phyloP scores from a whole-genome alignment of 1,284 basidiomycete genomes.

The Chondrostereum purpureum region DNA sequence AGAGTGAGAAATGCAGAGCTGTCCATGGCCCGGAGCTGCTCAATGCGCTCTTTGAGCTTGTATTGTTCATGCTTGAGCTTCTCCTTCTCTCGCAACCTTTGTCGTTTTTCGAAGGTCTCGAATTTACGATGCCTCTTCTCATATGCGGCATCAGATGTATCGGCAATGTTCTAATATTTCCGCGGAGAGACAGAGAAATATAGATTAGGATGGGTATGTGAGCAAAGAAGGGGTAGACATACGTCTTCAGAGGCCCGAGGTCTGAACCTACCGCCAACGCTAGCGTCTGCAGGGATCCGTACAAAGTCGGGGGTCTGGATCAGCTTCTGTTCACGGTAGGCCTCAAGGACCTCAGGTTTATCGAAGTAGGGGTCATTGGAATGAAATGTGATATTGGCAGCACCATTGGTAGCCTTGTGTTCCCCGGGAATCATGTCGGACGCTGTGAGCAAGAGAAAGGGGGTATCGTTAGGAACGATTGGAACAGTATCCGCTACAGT shows the following conservation, averaged over 20 bases:
- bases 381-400: conserved; percentile 40
- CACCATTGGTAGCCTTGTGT: conserved; percentile 29
- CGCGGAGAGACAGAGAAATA: too few relatives aligned
- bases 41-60: conserved; percentile 84
- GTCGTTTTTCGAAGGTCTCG: conserved; percentile 81
- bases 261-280: conserved; percentile 60
- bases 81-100: conserved; percentile 82
- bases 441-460: conserved; percentile 42
- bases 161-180: conserved; percentile 44
- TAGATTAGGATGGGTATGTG: too few relatives aligned
- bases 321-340: conserved; percentile 56
- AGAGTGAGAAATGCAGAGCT: conserved; percentile 58
- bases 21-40: conserved; percentile 75
- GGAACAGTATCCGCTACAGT: conserved; percentile 62
- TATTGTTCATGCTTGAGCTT: conserved; percentile 87
- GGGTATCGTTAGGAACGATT: conserved; percentile 57
- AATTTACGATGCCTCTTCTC: conserved; percentile 80
- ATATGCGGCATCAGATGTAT: conserved; percentile 83
- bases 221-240: conserved; percentile 24
- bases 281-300: conserved; percentile 49
- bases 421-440: conserved; percentile 24
- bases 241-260: conserved; percentile 65
- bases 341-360: conserved; percentile 64
- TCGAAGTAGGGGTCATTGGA: conserved; percentile 73
- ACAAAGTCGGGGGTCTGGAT: conserved; percentile 72